phyloP scores from a whole-genome alignment of 176 grass and related monocot genomes.

The Aechmea fasciata region DNA sequence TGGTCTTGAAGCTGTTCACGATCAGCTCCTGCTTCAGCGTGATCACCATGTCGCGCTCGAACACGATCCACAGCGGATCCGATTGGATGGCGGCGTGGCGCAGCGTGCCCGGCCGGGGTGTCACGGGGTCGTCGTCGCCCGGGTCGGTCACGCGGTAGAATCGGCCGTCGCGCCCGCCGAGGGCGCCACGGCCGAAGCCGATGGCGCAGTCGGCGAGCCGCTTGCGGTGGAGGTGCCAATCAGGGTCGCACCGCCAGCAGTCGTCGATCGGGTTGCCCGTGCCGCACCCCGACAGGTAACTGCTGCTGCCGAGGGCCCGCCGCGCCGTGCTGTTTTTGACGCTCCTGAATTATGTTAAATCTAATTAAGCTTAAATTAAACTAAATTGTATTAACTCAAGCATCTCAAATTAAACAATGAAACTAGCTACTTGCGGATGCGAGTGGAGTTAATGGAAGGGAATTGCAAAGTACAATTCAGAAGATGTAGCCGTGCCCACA shows the following conservation, averaged over 20 bases:
- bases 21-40: conserved; percentile 28
- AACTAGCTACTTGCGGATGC: too few relatives aligned
- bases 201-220: conserved; percentile 25
- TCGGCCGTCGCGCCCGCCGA: conserved; percentile 18
- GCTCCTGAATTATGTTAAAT: not conserved
- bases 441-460: too few relatives aligned
- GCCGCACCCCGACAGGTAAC: conserved; percentile 11
- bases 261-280: conserved; percentile 27
- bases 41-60: conserved; percentile 30
- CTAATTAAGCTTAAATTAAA: not conserved
- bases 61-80: conserved; percentile 22
- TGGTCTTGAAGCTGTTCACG: conserved; percentile 31
- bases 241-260: conserved; percentile 27
- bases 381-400: not conserved
- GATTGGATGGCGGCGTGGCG: conserved; percentile 19
- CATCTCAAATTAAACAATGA: too few relatives aligned
- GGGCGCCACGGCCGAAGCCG: conserved; percentile 18
- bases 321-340: not conserved
- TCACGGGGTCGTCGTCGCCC: conserved; percentile 22
- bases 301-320: not conserved
- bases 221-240: conserved; percentile 18
- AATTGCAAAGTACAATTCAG: too few relatives aligned
- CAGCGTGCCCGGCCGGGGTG: conserved; percentile 12
- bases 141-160: conserved; percentile 23
- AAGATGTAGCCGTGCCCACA: too few relatives aligned